Conservation (phyloP, 1,139 yeast genomes). For the Sugiyamaella neomexicana region DNA sequence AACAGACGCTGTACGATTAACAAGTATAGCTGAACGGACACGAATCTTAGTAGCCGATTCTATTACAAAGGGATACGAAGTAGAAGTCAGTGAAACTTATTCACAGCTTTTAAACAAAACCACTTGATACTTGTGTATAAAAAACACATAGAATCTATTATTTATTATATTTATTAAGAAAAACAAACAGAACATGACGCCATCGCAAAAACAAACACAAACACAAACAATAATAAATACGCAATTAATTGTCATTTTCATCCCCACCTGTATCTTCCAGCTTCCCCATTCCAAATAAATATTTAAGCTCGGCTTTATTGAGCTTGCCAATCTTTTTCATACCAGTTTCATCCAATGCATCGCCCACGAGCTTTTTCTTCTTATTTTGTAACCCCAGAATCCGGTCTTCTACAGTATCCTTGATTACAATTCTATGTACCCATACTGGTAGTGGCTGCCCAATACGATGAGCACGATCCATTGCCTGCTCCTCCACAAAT, state of each 20-base stretch:
- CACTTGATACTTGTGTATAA: not conserved
- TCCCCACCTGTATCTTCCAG: not conserved
- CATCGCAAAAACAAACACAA: slow-evolving; percentile 1
- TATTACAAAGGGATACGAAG: slow-evolving; percentile 21
- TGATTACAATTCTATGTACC: slow-evolving; percentile 68
- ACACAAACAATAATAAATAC: not conserved
- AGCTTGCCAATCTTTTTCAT: slow-evolving; percentile 63
- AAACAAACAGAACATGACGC: not conserved
- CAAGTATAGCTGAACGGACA: slow-evolving; percentile 35
- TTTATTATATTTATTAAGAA: not conserved
- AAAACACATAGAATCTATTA: not conserved
- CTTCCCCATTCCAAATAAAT: slow-evolving; percentile 68
- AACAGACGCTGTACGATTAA: slow-evolving; percentile 35
- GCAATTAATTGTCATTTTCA: not conserved
- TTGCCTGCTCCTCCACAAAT: slow-evolving; percentile 92
- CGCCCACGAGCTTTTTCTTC: slow-evolving; percentile 72
- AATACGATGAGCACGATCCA: slow-evolving; percentile 91
- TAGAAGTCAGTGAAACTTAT: slow-evolving; percentile 27
- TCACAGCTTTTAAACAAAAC: slow-evolving; percentile 16
- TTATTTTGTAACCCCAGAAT: slow-evolving; percentile 72
- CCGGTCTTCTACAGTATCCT: slow-evolving; percentile 79
- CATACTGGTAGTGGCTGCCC: slow-evolving; percentile 78
- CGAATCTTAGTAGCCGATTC: slow-evolving; percentile 27
- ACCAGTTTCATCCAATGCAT: slow-evolving; percentile 79
- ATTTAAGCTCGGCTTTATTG: slow-evolving; percentile 71